Evolutionary conservation across 2,329 filamentous ascomycete species (phyloP).

Genomic region (Colletotrichum tabaci): DNA sequence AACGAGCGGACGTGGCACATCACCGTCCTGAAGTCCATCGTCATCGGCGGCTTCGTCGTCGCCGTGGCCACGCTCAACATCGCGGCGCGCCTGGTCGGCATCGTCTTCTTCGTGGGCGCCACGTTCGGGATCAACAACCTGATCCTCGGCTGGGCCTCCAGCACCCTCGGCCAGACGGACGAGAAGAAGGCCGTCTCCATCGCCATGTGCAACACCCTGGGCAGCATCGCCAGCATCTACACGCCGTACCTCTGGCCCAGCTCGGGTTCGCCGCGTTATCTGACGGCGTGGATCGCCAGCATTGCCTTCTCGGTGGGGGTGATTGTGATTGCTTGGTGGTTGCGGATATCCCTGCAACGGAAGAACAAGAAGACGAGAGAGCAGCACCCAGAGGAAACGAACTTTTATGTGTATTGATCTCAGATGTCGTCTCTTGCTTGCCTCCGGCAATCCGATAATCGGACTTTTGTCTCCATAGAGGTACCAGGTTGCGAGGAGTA

Average conservation of each 20-base stretch:
- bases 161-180: slow-evolving; percentile 58
- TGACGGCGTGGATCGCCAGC: slow-evolving; percentile 37
- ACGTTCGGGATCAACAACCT: slow-evolving; percentile 60
- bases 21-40: slow-evolving; percentile 57
- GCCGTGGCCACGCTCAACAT: slow-evolving; percentile 47
- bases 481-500: too few relatives aligned
- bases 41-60: slow-evolving; percentile 56
- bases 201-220: slow-evolving; percentile 56
- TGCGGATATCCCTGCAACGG: slow-evolving; percentile 52
- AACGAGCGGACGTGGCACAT: slow-evolving; percentile 65
- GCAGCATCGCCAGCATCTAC: slow-evolving; percentile 55
- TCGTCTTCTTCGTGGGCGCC: slow-evolving; percentile 55
- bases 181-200: slow-evolving; percentile 63
- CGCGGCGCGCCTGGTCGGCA: slow-evolving; percentile 47
- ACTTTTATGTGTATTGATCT: slow-evolving; percentile 49
- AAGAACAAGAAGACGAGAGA: slow-evolving; percentile 52
- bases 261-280: slow-evolving; percentile 44
- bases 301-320: slow-evolving; percentile 51
- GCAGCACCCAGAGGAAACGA: slow-evolving; percentile 43
- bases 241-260: slow-evolving; percentile 59
- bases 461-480: too few relatives aligned
- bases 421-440: too few relatives aligned
- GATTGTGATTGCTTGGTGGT: slow-evolving; percentile 53
- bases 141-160: slow-evolving; percentile 59
- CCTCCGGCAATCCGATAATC: too few relatives aligned